Evolutionary conservation across 2,329 filamentous ascomycete genomes (phyloP).

Genomic region (Chrysosphaeria jannelii): DNA sequence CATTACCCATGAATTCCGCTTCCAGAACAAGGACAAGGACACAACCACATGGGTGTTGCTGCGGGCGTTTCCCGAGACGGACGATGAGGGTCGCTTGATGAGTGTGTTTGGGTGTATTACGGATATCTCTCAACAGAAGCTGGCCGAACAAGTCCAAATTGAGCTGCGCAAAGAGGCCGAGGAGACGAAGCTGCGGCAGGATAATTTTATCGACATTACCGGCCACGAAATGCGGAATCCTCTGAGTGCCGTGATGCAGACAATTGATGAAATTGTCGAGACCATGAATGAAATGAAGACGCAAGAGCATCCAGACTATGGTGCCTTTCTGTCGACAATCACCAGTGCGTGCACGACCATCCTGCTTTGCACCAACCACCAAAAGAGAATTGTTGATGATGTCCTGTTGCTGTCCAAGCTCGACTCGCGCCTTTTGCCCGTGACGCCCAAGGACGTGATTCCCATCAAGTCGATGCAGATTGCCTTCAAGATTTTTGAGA

Average conservation of each 20-base stretch:
- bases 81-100: constrained; percentile 31
- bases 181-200: constrained; percentile 43
- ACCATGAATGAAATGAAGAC: constrained; percentile 15
- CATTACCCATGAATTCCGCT: constrained; percentile 44
- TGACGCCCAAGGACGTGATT: constrained; percentile 38
- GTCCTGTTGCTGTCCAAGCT: constrained; percentile 44
- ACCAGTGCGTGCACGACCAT: constrained; percentile 61
- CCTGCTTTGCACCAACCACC: constrained; percentile 48
- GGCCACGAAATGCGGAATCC: constrained; percentile 54
- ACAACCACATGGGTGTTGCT: constrained; percentile 39
- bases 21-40: constrained; percentile 33
- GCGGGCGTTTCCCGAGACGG: constrained; percentile 44
- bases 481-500: constrained; percentile 50
- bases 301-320: neutral
- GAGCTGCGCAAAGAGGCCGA: constrained; percentile 52
- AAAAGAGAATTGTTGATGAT: constrained; percentile 48
- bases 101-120: constrained; percentile 57
- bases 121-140: constrained; percentile 64
- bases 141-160: constrained; percentile 54
- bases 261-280: constrained; percentile 38
- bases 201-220: constrained; percentile 46
- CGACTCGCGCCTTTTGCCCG: constrained; percentile 41
- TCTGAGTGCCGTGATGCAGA: constrained; percentile 43
- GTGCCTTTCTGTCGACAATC: constrained; percentile 19
- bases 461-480: constrained; percentile 32